Evolutionary conservation across 2,329 filamentous ascomycete genomes (phyloP).

Genomic region (Talaromyces sp.): DNA sequence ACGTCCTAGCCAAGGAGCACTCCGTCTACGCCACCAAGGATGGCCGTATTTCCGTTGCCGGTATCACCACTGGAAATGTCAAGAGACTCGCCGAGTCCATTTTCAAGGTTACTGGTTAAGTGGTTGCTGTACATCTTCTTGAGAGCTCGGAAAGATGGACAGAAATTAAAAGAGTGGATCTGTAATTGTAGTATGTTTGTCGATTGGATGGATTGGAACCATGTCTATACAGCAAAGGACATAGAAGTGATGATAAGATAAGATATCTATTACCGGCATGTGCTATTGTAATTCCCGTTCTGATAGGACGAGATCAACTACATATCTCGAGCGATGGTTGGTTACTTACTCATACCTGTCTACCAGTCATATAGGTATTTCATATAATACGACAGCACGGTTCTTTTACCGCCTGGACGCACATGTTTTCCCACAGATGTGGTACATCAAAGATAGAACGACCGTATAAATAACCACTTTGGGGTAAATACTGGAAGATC

Average conservation of each 20-base stretch:
- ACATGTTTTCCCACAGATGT: not conserved
- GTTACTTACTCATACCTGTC: not conserved
- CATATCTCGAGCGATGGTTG: not conserved
- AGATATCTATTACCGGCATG: not conserved
- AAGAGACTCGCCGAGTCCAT: constrained; percentile 50
- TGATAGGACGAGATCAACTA: not conserved
- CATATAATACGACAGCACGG: too few relatives aligned
- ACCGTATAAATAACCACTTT: not conserved
- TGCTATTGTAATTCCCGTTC: not conserved
- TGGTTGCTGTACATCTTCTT: not conserved
- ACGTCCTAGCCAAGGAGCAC: constrained; percentile 84
- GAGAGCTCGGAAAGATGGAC: not conserved
- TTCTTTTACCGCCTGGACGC: not conserved
- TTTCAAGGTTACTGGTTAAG: constrained; percentile 50
- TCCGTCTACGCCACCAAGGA: constrained; percentile 94
- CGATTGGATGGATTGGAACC: not conserved
- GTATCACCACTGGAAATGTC: constrained; percentile 50
- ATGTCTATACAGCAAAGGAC: not conserved
- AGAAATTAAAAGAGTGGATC: not conserved
- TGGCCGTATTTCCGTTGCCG: constrained; percentile 50
- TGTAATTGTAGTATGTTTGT: not conserved
- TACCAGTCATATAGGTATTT: not conserved
- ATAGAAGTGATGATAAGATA: not conserved
- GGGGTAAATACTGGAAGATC: not conserved
- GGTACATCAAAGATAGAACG: not conserved